These are phyloP conservation scores for Primulina huaijiensis DNA, from an alignment of 257 asterid species.

Conservation along the genomic window DNA sequence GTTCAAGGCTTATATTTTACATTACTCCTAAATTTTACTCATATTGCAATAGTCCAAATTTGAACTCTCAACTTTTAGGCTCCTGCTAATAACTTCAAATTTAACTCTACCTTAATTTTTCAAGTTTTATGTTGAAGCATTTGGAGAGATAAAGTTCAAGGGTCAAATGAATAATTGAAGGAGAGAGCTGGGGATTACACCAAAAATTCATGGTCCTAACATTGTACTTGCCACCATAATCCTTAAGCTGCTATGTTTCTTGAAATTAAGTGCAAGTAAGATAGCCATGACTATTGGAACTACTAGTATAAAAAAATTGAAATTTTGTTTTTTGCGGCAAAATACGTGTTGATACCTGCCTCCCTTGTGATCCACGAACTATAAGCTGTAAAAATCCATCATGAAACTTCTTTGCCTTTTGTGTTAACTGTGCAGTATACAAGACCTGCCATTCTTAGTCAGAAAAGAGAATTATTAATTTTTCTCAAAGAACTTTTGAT, in stretches of 20 bases:
- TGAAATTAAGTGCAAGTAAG: not conserved
- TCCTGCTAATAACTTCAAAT: not conserved
- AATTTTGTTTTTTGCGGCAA: slow-evolving; percentile 16
- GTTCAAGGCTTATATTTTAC: not conserved
- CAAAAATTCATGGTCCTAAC: not conserved
- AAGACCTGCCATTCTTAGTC: slow-evolving; percentile 78
- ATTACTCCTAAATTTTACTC: too few species aligned
- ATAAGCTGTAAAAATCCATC: slow-evolving; percentile 73
- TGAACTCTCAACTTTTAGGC: not conserved
- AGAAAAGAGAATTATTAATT: slow-evolving; percentile 18
- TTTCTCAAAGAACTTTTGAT: not conserved
- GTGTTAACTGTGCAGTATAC: slow-evolving; percentile 82
- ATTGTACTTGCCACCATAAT: not conserved
- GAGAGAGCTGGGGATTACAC: not conserved
- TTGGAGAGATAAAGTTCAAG: not conserved
- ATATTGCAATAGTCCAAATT: not conserved
- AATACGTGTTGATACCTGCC: slow-evolving; percentile 58
- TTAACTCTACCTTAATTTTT: not conserved
- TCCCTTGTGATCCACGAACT: slow-evolving; percentile 63
- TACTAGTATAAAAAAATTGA: slow-evolving; percentile 3
- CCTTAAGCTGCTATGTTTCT: not conserved
- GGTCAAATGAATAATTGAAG: not conserved
- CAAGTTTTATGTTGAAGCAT: not conserved
- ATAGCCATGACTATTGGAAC: slow-evolving; percentile 19
- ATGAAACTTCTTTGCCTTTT: slow-evolving; percentile 77